Conservation (phyloP, 345 rosid genomes). For the Mallotus nudiflorus region DNA sequence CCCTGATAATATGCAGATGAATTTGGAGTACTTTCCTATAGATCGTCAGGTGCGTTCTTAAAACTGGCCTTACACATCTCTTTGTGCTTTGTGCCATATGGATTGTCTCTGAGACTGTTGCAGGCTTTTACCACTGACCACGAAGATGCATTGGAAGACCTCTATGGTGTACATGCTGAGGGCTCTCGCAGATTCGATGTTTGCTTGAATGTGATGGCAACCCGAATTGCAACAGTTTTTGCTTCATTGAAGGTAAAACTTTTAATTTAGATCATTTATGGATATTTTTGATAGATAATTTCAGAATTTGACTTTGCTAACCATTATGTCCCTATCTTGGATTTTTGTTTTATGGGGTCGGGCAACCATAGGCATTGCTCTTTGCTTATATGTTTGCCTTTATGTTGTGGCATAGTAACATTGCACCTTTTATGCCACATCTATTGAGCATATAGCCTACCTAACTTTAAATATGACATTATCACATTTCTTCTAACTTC, state of each 20-base stretch:
- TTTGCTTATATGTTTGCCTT: not conserved
- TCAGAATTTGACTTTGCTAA: not conserved
- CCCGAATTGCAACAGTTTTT: conserved; percentile 84
- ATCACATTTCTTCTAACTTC: not conserved
- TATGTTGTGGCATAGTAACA: not conserved
- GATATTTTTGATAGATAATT: not conserved
- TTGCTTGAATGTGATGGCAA: conserved; percentile 78
- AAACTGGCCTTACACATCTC: not conserved
- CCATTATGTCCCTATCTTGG: no score
- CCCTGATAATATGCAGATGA: conserved; percentile 62
- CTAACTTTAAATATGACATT: conserved; percentile 2
- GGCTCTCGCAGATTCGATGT: conserved; percentile 58
- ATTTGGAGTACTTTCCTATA: conserved; percentile 87
- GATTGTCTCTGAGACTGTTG: conserved; percentile 19
- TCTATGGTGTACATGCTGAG: conserved; percentile 59
- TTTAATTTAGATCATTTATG: not conserved
- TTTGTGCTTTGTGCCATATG: not conserved
- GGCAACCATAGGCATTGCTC: not conserved
- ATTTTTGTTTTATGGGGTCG: no score
- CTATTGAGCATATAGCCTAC: not conserved
- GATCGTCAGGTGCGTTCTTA: conserved; percentile 63
- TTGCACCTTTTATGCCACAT: not conserved
- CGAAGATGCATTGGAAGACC: conserved; percentile 64
- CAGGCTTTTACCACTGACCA: conserved; percentile 96
- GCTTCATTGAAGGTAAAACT: conserved; percentile 78